Evolutionary conservation across 106 monocot genomes (phyloP).

Genomic region (Narthecium ossifragum): DNA sequence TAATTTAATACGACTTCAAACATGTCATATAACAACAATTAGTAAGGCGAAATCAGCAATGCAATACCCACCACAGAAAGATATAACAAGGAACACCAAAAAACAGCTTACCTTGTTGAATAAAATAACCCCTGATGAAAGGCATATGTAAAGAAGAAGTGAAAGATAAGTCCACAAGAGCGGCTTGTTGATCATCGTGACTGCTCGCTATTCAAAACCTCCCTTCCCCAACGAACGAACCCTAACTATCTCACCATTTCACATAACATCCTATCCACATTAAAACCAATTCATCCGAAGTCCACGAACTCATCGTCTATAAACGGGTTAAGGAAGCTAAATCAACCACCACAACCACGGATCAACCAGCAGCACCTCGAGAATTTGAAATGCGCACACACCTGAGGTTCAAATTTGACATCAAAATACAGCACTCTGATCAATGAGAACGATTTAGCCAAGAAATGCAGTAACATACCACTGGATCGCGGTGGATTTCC

Average conservation of each 20-base stretch:
- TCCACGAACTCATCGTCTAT: too few relatives aligned
- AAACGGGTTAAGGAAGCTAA: too few relatives aligned
- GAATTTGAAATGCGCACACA: too few relatives aligned
- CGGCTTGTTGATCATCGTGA: constrained; percentile 48
- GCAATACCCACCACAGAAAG: neutral
- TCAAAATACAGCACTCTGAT: too few relatives aligned
- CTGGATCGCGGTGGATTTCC: too few relatives aligned
- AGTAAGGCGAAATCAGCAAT: neutral
- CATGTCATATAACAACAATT: neutral
- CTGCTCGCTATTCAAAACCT: constrained; percentile 1
- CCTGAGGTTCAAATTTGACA: too few relatives aligned
- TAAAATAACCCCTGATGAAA: constrained; percentile 81
- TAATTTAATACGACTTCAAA: too few relatives aligned
- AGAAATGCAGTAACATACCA: too few relatives aligned
- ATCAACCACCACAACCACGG: too few relatives aligned
- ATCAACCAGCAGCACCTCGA: too few relatives aligned
- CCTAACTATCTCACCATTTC: neutral
- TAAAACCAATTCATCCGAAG: neutral
- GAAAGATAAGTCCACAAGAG: constrained; percentile 70
- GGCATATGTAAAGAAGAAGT: constrained; percentile 57
- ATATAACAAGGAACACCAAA: neutral
- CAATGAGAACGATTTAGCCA: too few relatives aligned
- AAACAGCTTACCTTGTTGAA: constrained; percentile 56
- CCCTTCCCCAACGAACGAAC: neutral
- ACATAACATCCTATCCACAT: neutral